Percentiles rank a stretch among this genome's conserved stretches.
phyloP scores from a whole-genome alignment of 176 grass and related monocot genomes.

The Cymbopogon citratus region DNA sequence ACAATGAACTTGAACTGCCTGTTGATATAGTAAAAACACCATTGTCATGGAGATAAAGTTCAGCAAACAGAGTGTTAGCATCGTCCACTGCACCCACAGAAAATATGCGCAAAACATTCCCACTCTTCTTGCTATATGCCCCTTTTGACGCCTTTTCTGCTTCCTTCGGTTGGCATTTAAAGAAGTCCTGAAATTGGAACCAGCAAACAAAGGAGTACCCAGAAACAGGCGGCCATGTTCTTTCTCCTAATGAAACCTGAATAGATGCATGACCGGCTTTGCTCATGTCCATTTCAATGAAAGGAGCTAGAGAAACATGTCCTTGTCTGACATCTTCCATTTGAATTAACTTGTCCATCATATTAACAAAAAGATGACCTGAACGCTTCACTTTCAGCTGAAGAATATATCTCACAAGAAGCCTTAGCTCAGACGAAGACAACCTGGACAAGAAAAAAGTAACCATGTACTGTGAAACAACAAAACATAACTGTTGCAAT shows the following conservation, averaged over 20 bases:
- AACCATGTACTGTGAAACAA: slow-evolving; percentile 26
- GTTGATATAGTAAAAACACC: slow-evolving; percentile 91
- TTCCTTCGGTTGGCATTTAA: slow-evolving; percentile 73
- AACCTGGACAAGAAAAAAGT: slow-evolving; percentile 43
- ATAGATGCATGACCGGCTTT: slow-evolving; percentile 93
- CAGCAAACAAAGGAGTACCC: slow-evolving; percentile 98
- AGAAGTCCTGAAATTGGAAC: slow-evolving; percentile 91
- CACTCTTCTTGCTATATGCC: slow-evolving; percentile 52
- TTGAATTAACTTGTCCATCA: slow-evolving; percentile 94
- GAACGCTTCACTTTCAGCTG: slow-evolving; percentile 86
- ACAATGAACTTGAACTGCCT: slow-evolving; percentile 82
- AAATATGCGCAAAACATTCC: slow-evolving; percentile 82
- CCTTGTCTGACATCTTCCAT: slow-evolving; percentile 78
- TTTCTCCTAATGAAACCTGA: slow-evolving; percentile 99
- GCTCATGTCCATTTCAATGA: slow-evolving; percentile 97
- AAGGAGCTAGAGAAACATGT: slow-evolving; percentile 85
- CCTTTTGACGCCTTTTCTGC: slow-evolving; percentile 56
- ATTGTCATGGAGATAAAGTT: slow-evolving; percentile 89
- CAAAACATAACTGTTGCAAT: not conserved
- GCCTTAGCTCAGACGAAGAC: slow-evolving; percentile 88
- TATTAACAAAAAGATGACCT: slow-evolving; percentile 84
- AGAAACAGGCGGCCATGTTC: slow-evolving; percentile 97
- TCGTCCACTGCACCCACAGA: slow-evolving; percentile 90
- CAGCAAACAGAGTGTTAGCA: slow-evolving; percentile 65
- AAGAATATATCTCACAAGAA: slow-evolving; percentile 85